Percentiles rank a stretch among this genome's conserved stretches.
Conservation (phyloP, 2,329 filamentous ascomycete genomes). For the Juglanconis sp. region DNA sequence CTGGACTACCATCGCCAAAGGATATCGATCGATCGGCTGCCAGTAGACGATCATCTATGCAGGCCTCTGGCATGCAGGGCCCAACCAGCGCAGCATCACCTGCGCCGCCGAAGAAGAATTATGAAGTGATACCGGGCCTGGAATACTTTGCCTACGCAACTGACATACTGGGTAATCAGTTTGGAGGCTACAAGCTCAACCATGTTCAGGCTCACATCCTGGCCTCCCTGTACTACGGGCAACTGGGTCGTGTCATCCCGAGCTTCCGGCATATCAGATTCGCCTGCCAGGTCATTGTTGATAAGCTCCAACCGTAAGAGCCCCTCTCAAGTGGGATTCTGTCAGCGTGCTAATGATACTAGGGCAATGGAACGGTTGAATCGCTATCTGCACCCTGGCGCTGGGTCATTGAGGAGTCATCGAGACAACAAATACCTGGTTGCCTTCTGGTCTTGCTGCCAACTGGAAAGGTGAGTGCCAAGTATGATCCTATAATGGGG, state of each 20-base stretch:
- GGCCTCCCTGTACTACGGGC: conserved; percentile 83
- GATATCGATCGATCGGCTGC: conserved; percentile 44
- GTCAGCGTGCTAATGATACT: conserved; percentile 4
- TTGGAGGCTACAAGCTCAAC: conserved; percentile 74
- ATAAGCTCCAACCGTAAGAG: conserved; percentile 72
- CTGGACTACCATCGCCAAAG: conserved; percentile 50
- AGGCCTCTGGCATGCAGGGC: conserved; percentile 25
- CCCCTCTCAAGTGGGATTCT: neutral
- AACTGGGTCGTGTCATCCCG: conserved; percentile 80
- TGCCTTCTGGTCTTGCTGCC: conserved; percentile 90
- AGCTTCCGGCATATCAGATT: conserved; percentile 65
- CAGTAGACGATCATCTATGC: conserved; percentile 51
- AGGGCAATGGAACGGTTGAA: conserved; percentile 49
- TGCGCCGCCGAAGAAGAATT: conserved; percentile 50
- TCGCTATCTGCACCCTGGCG: neutral
- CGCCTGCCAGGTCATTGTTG: conserved; percentile 58
- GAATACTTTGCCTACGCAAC: conserved; percentile 86
- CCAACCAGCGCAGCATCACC: conserved; percentile 25
- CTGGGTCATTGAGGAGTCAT: conserved; percentile 28
- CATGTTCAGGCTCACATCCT: conserved; percentile 84
- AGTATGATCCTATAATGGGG: neutral
- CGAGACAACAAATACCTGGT: conserved; percentile 66
- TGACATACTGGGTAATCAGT: conserved; percentile 79
- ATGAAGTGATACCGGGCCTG: conserved; percentile 83
- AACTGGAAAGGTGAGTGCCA: conserved; percentile 72